Base-by-base conservation (phyloP, 352 stramenopile species). In the Thalassiosira hispida region DNA sequence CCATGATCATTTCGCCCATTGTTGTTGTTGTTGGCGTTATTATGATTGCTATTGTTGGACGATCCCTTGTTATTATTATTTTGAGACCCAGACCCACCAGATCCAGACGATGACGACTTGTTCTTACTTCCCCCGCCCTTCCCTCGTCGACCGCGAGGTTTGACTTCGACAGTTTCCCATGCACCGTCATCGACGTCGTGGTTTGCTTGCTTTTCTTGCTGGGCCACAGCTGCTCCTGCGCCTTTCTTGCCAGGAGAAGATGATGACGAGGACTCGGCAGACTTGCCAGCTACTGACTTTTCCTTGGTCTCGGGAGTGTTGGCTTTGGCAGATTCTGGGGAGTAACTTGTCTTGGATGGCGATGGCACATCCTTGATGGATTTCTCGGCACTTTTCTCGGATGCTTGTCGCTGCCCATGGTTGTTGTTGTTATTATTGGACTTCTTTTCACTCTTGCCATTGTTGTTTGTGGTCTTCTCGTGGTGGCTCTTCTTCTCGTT, bases 131-230 rank as follows among this genome's bases (percentile, higher is more conserved):
- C 64, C 20, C 16, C 40, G 2, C 9, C 52, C 16, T 76, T 76
- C 31, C 29, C 62, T 60, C 71, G 59, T 47, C 51, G 46, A 14
- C 66, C 59, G 22, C 73, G 73, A 25, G 73, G 31, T 38, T 81
- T 81, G 11, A 66, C 51, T 52, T 68, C 64, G 23, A 81, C 73
- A 12, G 73, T 81, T 55, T 66, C 73, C 73, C 73, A 81, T 12
- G 29, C 53, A 20, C 73, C 59, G 22, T 81, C 73, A 56, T 81
- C 64, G 1, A 31, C 56, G 33, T 76, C 67, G 22, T 76, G 55
- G 22, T 59, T 67, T 23, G 38, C 22, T 22, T 68, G 44, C 42
- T 76, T 62, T 1, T 66, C 40, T 23, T 46, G 27, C 0, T 4
- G 23, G 16, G 55, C 20, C 49, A 20, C 46, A 16, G 20, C 5